Evolutionary conservation across 345 rosid species (phyloP), one percentile per base, ranked within the genome.

Genomic region (Tarenaya hassleriana): DNA sequence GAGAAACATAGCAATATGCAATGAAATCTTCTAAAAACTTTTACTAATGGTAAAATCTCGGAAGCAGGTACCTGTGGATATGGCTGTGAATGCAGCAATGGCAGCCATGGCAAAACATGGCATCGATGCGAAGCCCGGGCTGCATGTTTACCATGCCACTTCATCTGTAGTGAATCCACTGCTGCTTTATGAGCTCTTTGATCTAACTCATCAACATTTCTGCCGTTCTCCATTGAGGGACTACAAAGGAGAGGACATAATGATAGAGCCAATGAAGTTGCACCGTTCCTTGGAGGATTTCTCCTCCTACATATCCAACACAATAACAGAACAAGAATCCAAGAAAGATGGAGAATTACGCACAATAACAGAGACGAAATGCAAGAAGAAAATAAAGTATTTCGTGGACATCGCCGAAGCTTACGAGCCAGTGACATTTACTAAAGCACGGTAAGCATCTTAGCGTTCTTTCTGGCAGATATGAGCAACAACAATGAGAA

Each of bases 91-190:
- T 33, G 66, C 61, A 7, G 10, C 61, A 47, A 38, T 66, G 55
- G 56, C 61, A 16, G 61, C 47, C 29, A 66, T 66, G 60, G 66
- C 66, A 47, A 66, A 66, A 32, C 70, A 66, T 10, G 52, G 53
- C 10, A 16, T 2, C 11, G 56, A 54, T 17, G 29, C 17, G 16
- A 44, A 47, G 21, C 0, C 41, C 9, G 42, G 21, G 20, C n/a
- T 60, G 10, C 53, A 54, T n/a, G 12, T 60, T 15, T 54, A 67
- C 62, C 55, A 42, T 53, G 45, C 55, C n/a, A 7, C 58, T 34
- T 60, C 67, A 3, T 55, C 67, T 40, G 34, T 40, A 34, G n/a
- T 11, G 5, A 50, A 61, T 17, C 71, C 71, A n/a, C 3, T 67
- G 10, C 31, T 55, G 17, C 0, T 1, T 47, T 42, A 60, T n/a